Base-by-base conservation (phyloP, 2,329 filamentous ascomycete genomes). In the Talaromyces albobiverticillius region DNA sequence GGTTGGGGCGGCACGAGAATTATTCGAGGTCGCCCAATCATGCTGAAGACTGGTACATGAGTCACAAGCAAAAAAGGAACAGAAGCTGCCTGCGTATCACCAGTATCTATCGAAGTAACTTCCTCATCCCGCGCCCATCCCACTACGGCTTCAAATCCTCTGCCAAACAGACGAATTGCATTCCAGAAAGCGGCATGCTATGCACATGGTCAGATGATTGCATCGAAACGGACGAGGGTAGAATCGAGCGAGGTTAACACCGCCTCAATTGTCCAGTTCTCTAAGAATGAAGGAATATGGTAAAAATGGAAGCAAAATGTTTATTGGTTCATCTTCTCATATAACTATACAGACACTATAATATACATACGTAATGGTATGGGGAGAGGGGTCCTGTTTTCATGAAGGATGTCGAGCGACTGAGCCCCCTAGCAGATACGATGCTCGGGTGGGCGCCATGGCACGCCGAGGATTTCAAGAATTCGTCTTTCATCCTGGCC, bases 401-500 rank as follows among this genome's bases (percentile, higher is more conserved):
- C n/a, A n/a, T 9, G 9, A 29, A 34, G 13, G 31, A 34, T 6
- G 31, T 14, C 31, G 31, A 34, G 13, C 31, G 13, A 8, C 36
- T 40, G 36, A 40, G 16, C 4, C 4, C 4, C 26, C 42, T 68
- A 90, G 67, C 89, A 92, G 75, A 89, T 88, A 55, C 90, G 78
- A 68, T 94, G 83, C 65, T 85, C 79, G 8, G 90, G 88, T 63
- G 86, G 83, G 62, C 90, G 82, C 88, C 90, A 96, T 40, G 87
- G 84, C n/a, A 96, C 90, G 0, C 87, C 89, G 53, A 96, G 70
- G 9, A 86, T 76, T 71, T 88, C 85, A 69, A 96, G 96, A 34
- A 96, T 96, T 66, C 73, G 83, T 75, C 76, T 86, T 79, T 96
- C 91, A 62, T 88, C 82, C 55, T 77, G 77, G 0, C 87, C 86